Percentiles rank a stretch among this genome's conserved stretches.
phyloP scores from a whole-genome alignment of 768 basidiomycete species.

The Tephrocybe sp. region DNA sequence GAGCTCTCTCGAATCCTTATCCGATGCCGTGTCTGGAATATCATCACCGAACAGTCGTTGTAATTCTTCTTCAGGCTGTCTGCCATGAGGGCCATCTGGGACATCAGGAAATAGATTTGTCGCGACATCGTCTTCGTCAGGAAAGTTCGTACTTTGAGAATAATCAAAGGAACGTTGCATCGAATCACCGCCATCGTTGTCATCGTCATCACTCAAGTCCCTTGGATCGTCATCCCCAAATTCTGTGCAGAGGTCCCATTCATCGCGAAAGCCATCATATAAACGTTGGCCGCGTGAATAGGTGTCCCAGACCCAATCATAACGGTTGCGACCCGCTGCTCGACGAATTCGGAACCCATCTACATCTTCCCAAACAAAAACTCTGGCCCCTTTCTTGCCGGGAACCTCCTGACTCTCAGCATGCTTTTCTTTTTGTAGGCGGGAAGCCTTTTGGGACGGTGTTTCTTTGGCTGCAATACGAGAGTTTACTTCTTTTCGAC shows the following conservation, averaged over 20 bases:
- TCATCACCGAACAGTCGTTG: neutral
- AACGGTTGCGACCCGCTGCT: constrained; percentile 8
- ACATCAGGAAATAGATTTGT: neutral
- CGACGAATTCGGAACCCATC: constrained; percentile 19
- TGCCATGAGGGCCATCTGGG: neutral
- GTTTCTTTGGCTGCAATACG: neutral
- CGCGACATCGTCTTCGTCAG: neutral
- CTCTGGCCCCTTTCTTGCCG: constrained; percentile 16
- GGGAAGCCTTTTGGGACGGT: neutral
- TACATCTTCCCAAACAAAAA: constrained; percentile 21
- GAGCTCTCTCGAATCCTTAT: neutral
- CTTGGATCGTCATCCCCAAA: constrained; percentile 1
- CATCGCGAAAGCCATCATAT: constrained; percentile 17
- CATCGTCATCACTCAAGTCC: constrained; percentile 7
- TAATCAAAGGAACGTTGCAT: neutral
- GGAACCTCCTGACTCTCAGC: constrained; percentile 4
- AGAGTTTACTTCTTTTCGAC: neutral
- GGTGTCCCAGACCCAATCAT: constrained; percentile 15
- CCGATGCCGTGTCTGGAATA: neutral
- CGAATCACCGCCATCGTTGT: neutral
- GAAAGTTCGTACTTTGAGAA: neutral
- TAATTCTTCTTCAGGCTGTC: neutral
- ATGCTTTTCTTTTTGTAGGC: neutral
- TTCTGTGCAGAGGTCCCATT: constrained; percentile 20
- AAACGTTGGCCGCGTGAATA: constrained; percentile 11